These are phyloP conservation scores for Cyamopsis tetragonoloba DNA, from an alignment of 306 rosid species.

Conservation along the genomic window DNA sequence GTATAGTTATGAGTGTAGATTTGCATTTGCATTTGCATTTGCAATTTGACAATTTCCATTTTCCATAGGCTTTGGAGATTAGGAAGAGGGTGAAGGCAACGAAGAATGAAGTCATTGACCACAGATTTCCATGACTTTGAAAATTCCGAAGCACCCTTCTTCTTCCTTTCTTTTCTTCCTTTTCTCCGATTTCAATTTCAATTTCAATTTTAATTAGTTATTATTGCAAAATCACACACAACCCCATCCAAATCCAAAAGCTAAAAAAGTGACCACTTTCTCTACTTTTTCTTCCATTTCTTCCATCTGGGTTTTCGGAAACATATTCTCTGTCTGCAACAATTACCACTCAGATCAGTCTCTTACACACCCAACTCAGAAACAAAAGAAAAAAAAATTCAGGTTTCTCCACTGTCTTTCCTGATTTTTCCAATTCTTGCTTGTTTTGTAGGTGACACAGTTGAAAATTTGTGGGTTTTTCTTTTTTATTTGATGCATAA, in stretches of 20 bases:
- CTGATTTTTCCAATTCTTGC: background rate
- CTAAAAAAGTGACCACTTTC: conserved; percentile 29
- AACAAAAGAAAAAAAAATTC: background rate
- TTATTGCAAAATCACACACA: conserved; percentile 14
- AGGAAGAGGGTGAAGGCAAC: conserved; percentile 39
- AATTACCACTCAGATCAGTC: conserved; percentile 47
- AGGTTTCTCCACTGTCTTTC: conserved; percentile 5
- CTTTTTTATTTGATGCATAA: conserved; percentile 26
- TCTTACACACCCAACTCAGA: conserved; percentile 30
- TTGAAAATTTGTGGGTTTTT: conserved; percentile 20
- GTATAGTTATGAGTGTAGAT: background rate
- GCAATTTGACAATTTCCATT: conserved; percentile 28
- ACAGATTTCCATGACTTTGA: conserved; percentile 52
- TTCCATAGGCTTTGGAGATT: conserved; percentile 39
- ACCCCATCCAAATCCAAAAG: background rate
- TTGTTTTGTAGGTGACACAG: conserved; percentile 26
- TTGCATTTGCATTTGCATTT: too few species aligned
- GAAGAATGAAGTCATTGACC: conserved; percentile 60
- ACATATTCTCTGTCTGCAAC: conserved; percentile 18
- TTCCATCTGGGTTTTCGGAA: conserved; percentile 37
- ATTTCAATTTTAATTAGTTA: background rate
- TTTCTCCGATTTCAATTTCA: conserved; percentile 29
- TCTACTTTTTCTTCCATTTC: conserved; percentile 10
- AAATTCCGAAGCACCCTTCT: conserved; percentile 62
- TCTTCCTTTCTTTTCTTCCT: conserved; percentile 43